These are phyloP conservation scores for Fonsecaea pedrosoi DNA, from an alignment of 2,329 filamentous ascomycete genomes.

Conservation along the genomic window DNA sequence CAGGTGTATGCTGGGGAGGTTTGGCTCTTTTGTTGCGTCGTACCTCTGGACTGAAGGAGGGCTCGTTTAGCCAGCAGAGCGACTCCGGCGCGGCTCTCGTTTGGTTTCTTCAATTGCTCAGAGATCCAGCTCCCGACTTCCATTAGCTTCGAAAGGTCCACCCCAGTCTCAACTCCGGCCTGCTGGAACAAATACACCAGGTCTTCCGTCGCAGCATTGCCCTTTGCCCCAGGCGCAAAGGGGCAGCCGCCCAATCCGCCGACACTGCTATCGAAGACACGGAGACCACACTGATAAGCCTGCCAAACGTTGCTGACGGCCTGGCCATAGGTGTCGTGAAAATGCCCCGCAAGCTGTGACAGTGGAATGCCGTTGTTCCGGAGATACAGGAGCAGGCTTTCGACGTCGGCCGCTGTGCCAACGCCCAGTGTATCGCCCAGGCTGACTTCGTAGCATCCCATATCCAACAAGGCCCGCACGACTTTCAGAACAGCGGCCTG, in stretches of 20 bases:
- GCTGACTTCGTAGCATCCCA: conserved; percentile 89
- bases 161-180: conserved; percentile 62
- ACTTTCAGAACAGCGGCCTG: conserved; percentile 58
- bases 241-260: conserved; percentile 84
- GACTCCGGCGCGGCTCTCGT: conserved; percentile 72
- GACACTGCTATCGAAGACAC: conserved; percentile 80
- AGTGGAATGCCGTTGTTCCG: conserved; percentile 63
- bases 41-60: neutral
- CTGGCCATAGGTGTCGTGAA: conserved; percentile 88
- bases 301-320: conserved; percentile 83
- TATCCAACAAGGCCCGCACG: conserved; percentile 71
- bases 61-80: conserved; percentile 48
- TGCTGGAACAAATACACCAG: conserved; percentile 70
- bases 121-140: conserved; percentile 77
- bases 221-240: conserved; percentile 83
- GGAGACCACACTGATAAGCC: conserved; percentile 75
- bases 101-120: conserved; percentile 65
- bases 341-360: conserved; percentile 79
- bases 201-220: conserved; percentile 85
- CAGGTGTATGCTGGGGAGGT: conserved; percentile 29
- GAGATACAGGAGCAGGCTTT: conserved; percentile 45
- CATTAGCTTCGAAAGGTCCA: conserved; percentile 60
- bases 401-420: conserved; percentile 64
- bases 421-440: conserved; percentile 91
- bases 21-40: neutral